Evolutionary conservation across 805 yeast species (phyloP).

Genomic region (Saturnispora silvae): DNA sequence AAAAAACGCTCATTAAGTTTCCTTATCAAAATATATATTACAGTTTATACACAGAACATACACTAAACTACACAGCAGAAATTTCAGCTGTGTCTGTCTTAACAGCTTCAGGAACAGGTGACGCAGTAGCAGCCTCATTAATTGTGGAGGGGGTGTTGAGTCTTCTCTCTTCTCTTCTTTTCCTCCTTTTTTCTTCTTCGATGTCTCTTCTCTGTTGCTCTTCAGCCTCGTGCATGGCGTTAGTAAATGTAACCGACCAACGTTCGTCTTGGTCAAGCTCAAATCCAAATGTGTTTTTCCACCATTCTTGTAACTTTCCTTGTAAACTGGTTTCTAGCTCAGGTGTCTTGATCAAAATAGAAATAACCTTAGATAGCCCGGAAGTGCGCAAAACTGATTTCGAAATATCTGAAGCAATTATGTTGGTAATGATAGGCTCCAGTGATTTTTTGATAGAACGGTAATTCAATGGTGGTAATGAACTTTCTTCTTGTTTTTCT

Average conservation of each 20-base stretch:
- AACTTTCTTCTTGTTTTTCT: not conserved
- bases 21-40: constrained; percentile 4
- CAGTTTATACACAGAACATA: not conserved
- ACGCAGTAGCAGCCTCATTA: too few relatives aligned
- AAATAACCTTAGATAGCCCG: constrained; percentile 25
- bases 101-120: too few relatives aligned
- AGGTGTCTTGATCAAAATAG: constrained; percentile 28
- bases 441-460: constrained; percentile 15
- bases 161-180: constrained; percentile 19
- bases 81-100: not conserved
- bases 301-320: constrained; percentile 15
- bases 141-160: too few relatives aligned
- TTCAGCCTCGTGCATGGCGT: constrained; percentile 14
- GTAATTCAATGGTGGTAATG: constrained; percentile 14
- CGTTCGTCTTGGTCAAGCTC: constrained; percentile 22
- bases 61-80: not conserved
- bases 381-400: constrained; percentile 24
- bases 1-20: not conserved
- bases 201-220: constrained; percentile 13
- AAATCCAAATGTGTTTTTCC: constrained; percentile 20
- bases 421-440: constrained; percentile 17
- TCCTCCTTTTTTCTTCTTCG: constrained; percentile 32
- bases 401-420: constrained; percentile 20
- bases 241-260: constrained; percentile 21
- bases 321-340: constrained; percentile 18